Evolutionary conservation across 2,329 filamentous ascomycete species (phyloP), one percentile per base, ranked within the genome.

Genomic region (Dactylellina cionopaga): DNA sequence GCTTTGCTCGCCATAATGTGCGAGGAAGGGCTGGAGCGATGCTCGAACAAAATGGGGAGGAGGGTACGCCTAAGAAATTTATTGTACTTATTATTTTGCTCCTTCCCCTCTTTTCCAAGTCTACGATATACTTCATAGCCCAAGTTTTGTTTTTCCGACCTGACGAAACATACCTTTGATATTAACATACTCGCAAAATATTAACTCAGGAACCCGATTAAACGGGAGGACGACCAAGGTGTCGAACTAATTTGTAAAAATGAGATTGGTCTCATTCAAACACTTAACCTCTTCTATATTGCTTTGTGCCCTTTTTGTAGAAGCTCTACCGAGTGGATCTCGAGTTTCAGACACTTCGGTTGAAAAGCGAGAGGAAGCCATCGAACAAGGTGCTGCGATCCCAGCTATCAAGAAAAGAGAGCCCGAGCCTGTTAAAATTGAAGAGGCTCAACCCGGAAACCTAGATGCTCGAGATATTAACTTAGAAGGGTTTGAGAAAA

Each of bases 321-420:
- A 62, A 22, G 46, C 64, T n/a, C 47, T 55, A 2, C 64, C 64
- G 5, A 70, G 55, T 33, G 41, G 31, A 27, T 10, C 56, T 22
- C 56, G 41, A 10, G 17, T 5, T 39, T 19, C 27, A n/a, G 13
- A 24, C 6, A 13, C 6, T 6, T 17, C 24, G 2, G 35, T 60
- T 33, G 55, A 55, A 37, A 33, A 49, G 35, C 27, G 33, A 43
- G 47, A 43, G 10, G 55, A 49, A 6, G 2, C 19, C 29, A n/a
- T n/a, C n/a, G n/a, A n/a, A n/a, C n/a, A n/a, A n/a, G n/a, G n/a
- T n/a, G n/a, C n/a, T n/a, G n/a, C n/a, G n/a, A n/a, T n/a, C n/a
- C n/a, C n/a, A n/a, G n/a, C n/a, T n/a, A n/a, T n/a, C n/a, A n/a
- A n/a, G n/a, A n/a, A n/a, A n/a, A n/a, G n/a, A n/a, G n/a, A n/a